Conservation (phyloP, 345 rosid species). For the Psidium guajava region DNA sequence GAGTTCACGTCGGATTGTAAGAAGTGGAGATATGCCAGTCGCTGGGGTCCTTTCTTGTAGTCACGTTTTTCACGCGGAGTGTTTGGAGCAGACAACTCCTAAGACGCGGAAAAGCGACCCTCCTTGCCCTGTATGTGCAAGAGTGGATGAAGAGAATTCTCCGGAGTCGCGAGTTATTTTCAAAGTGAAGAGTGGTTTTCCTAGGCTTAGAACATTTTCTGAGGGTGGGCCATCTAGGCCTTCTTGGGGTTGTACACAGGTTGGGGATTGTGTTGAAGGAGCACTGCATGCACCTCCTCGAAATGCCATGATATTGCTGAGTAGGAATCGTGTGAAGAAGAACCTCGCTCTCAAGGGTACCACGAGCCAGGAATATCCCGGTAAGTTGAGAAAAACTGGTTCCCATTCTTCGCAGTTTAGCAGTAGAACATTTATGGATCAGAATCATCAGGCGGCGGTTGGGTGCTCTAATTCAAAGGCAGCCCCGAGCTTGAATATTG, state of each 20-base stretch:
- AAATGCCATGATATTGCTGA: conserved; percentile 36
- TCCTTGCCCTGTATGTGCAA: conserved; percentile 38
- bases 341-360: conserved; percentile 38
- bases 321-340: conserved; percentile 35
- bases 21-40: conserved; percentile 41
- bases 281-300: conserved; percentile 38
- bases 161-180: conserved; percentile 15
- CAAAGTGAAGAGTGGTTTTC: conserved; percentile 19
- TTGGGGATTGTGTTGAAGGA: conserved; percentile 49
- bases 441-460: conserved; percentile 5
- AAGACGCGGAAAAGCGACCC: conserved; percentile 34
- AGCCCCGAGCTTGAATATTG: conserved; percentile 5
- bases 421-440: conserved; percentile 20
- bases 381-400: conserved; percentile 34
- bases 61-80: conserved; percentile 48
- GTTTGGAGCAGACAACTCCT: conserved; percentile 44
- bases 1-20: conserved; percentile 38
- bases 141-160: conserved; percentile 21
- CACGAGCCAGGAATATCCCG: conserved; percentile 40
- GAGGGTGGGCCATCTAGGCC: conserved; percentile 51
- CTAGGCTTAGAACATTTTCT: conserved; percentile 29
- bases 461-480: conserved; percentile 27
- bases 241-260: conserved; percentile 51
- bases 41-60: conserved; percentile 42
- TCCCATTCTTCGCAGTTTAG: conserved; percentile 12